Percentiles rank a stretch among this genome's conserved stretches.
Conservation (phyloP, 192 early-diverging fungal genomes). For the Jimgerdemannia lactiflua region DNA sequence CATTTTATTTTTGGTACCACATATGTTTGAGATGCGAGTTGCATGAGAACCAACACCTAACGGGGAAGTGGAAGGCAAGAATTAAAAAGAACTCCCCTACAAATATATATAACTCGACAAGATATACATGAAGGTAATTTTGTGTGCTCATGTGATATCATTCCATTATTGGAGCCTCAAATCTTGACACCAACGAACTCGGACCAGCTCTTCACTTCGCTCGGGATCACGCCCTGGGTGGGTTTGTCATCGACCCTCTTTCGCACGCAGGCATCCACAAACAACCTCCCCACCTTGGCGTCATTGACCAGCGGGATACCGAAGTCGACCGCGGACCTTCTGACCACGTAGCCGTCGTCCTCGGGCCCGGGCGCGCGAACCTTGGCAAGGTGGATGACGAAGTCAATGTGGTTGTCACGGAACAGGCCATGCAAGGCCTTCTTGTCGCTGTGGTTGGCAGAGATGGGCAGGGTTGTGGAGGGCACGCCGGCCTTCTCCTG, state of each 20-base stretch:
- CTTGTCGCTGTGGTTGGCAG: constrained; percentile 49
- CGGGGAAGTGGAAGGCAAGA: too few relatives aligned
- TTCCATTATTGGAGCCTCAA: constrained; percentile 2
- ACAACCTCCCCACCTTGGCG: constrained; percentile 89
- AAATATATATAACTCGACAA: neutral
- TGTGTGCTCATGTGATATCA: neutral
- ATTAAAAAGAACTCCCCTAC: neutral
- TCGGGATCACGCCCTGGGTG: constrained; percentile 42
- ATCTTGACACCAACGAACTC: constrained; percentile 62
- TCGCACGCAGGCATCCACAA: constrained; percentile 70
- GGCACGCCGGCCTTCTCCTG: constrained; percentile 28
- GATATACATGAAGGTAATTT: neutral
- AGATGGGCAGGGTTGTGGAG: constrained; percentile 41
- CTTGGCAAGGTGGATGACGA: constrained; percentile 71
- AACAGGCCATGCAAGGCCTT: constrained; percentile 56
- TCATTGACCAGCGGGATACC: constrained; percentile 96
- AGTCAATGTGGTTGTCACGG: constrained; percentile 59
- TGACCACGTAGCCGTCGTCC: constrained; percentile 74
- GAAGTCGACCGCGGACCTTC: constrained; percentile 96
- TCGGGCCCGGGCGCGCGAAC: constrained; percentile 54
- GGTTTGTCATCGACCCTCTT: constrained; percentile 10
- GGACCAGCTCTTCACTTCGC: constrained; percentile 65
- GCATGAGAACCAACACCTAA: too few relatives aligned
- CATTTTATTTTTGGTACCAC: too few relatives aligned
- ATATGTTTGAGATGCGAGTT: too few relatives aligned